Percentiles rank a stretch among this genome's conserved stretches.
Evolutionary conservation across 2,329 filamentous ascomycete genomes (phyloP).

Genomic region (Aspergillus uvarum): DNA sequence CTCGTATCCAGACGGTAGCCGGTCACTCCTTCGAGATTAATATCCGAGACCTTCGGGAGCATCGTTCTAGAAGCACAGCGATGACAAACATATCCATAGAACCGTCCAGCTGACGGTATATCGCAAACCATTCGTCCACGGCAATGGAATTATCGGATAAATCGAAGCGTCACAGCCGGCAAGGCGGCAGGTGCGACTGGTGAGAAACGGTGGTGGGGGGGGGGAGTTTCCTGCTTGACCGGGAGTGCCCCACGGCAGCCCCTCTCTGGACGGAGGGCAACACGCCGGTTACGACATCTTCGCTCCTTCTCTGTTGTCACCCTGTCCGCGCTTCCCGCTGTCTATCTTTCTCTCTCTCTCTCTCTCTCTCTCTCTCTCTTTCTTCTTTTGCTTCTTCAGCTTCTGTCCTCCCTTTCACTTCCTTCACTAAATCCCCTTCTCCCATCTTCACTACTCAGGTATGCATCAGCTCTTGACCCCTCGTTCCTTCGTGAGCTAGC

Average conservation of each 20-base stretch:
- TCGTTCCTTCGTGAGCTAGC: neutral
- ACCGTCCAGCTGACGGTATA: neutral
- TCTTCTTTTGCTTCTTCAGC: slow-evolving; percentile 6
- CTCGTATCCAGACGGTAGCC: neutral
- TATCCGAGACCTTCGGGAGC: neutral
- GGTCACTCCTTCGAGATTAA: neutral
- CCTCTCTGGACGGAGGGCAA: slow-evolving; percentile 23
- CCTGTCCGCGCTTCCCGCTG: slow-evolving; percentile 9
- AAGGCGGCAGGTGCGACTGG: neutral
- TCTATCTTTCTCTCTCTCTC: slow-evolving; percentile 11
- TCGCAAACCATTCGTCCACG: neutral
- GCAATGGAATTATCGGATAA: neutral
- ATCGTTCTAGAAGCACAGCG: neutral
- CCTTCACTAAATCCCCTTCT: neutral
- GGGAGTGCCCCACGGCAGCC: slow-evolving; percentile 17
- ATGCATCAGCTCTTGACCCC: neutral
- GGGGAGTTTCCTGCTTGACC: neutral
- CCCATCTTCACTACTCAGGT: slow-evolving; percentile 3
- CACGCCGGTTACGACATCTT: slow-evolving; percentile 24
- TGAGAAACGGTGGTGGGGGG: neutral
- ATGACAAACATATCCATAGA: neutral
- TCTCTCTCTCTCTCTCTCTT: slow-evolving; percentile 9
- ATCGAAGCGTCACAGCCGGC: neutral
- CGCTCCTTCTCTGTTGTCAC: slow-evolving; percentile 15
- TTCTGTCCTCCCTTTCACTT: neutral